phyloP scores from a whole-genome alignment of 2,329 filamentous ascomycete species.

The Lachnellula cervina region DNA sequence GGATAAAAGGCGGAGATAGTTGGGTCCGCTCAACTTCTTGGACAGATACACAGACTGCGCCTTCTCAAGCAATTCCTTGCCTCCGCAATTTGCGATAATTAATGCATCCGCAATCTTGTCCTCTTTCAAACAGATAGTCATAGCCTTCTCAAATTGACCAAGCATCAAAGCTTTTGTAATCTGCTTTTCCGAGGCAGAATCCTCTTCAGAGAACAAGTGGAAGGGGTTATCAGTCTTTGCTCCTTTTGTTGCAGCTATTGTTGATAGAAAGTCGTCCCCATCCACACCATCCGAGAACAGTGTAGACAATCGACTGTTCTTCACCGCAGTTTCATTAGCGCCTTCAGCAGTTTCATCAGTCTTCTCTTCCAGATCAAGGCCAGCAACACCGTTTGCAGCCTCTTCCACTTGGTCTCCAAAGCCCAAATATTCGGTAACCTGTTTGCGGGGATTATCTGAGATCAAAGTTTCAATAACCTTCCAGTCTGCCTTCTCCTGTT shows the following conservation, averaged over 20 bases:
- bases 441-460: slow-evolving; percentile 76
- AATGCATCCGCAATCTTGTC: slow-evolving; percentile 93
- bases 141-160: slow-evolving; percentile 83
- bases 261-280: slow-evolving; percentile 80
- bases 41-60: slow-evolving; percentile 88
- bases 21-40: slow-evolving; percentile 75
- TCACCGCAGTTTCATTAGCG: slow-evolving; percentile 45
- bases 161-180: slow-evolving; percentile 87
- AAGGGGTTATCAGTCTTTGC: slow-evolving; percentile 94
- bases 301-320: slow-evolving; percentile 62
- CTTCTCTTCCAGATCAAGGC: slow-evolving; percentile 33
- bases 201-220: slow-evolving; percentile 78
- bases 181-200: slow-evolving; percentile 75
- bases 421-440: slow-evolving; percentile 86
- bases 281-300: slow-evolving; percentile 75
- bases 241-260: slow-evolving; percentile 80
- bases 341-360: slow-evolving; percentile 43
- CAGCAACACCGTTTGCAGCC: slow-evolving; percentile 45
- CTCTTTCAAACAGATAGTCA: slow-evolving; percentile 83
- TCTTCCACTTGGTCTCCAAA: slow-evolving; percentile 59
- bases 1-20: slow-evolving; percentile 83
- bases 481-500: slow-evolving; percentile 96
- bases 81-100: slow-evolving; percentile 95
- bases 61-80: slow-evolving; percentile 88
- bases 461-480: slow-evolving; percentile 86